phyloP scores from a whole-genome alignment of 192 early-diverging fungal genomes.

The Coemansia sp. region DNA sequence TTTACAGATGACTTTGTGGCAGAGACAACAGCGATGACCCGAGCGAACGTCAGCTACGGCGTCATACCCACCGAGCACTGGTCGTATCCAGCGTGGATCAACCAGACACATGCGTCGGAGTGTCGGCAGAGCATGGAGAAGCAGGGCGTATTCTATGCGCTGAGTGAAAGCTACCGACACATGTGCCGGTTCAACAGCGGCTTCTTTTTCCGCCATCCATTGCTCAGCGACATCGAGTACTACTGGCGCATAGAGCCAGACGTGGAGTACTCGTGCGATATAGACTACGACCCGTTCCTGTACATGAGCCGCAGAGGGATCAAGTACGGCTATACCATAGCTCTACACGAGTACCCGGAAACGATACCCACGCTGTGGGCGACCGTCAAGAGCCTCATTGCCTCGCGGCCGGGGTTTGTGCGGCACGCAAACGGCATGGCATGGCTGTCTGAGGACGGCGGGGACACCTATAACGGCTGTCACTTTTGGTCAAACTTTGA shows the following conservation, averaged over 20 bases:
- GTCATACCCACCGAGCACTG: constrained; percentile 75
- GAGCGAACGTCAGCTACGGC: constrained; percentile 66
- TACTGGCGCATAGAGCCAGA: constrained; percentile 80
- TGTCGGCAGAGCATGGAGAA: constrained; percentile 61
- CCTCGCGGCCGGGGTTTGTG: constrained; percentile 44
- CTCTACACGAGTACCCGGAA: constrained; percentile 59
- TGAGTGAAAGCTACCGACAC: constrained; percentile 68
- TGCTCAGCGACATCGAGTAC: constrained; percentile 63
- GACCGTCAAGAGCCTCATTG: constrained; percentile 55
- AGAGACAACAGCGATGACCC: constrained; percentile 60
- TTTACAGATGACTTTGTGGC: constrained; percentile 74
- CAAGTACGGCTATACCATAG: constrained; percentile 74
- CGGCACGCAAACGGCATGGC: constrained; percentile 46
- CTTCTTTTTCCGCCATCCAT: constrained; percentile 66
- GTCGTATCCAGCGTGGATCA: constrained; percentile 82
- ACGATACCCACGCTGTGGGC: constrained; percentile 73
- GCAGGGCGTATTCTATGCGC: constrained; percentile 65
- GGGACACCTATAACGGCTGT: constrained; percentile 67
- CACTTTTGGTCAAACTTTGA: constrained; percentile 86
- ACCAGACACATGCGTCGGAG: constrained; percentile 61
- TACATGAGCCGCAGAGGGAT: constrained; percentile 69
- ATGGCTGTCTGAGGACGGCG: constrained; percentile 63
- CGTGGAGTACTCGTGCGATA: constrained; percentile 73
- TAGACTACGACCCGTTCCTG: constrained; percentile 74
- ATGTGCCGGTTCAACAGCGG: constrained; percentile 77